These are phyloP conservation scores for Xanthoceras sorbifolium DNA, from an alignment of 345 rosid genomes.

Conservation along the genomic window DNA sequence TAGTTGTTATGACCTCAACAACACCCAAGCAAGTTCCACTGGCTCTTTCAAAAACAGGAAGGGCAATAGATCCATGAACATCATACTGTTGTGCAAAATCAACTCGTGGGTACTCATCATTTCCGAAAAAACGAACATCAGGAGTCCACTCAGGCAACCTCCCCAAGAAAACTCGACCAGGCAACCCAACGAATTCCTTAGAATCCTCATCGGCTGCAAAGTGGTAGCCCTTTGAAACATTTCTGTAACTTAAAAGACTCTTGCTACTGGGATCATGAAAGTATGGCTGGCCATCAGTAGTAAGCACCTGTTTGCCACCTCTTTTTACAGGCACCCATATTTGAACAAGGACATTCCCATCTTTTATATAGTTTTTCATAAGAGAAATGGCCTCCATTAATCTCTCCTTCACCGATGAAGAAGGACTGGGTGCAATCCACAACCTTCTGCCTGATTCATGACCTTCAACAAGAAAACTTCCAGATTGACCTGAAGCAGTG, in stretches of 20 bases:
- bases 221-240: slow-evolving; percentile 64
- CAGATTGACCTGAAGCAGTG: slow-evolving; percentile 36
- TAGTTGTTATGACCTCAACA: slow-evolving; percentile 82
- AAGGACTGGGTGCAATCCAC: slow-evolving; percentile 69
- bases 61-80: slow-evolving; percentile 81
- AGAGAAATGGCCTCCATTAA: slow-evolving; percentile 49
- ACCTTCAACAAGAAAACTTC: slow-evolving; percentile 38
- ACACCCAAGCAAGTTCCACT: slow-evolving; percentile 84
- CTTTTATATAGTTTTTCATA: slow-evolving; percentile 56
- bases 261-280: slow-evolving; percentile 47
- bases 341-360: slow-evolving; percentile 68
- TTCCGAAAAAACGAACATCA: slow-evolving; percentile 79
- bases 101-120: slow-evolving; percentile 77
- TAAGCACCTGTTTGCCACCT: slow-evolving; percentile 67
- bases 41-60: slow-evolving; percentile 79
- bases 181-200: slow-evolving; percentile 66
- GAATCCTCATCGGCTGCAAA: slow-evolving; percentile 74
- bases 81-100: slow-evolving; percentile 57
- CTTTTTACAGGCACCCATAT: slow-evolving; percentile 81
- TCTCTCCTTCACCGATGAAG: slow-evolving; percentile 59
- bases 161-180: slow-evolving; percentile 77
- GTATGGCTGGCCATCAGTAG: slow-evolving; percentile 77
- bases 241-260: slow-evolving; percentile 67
- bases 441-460: slow-evolving; percentile 49
- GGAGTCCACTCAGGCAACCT: slow-evolving; percentile 96